Base-by-base conservation (phyloP, 106 monocot genomes). In the Acanthochlamys bracteata region DNA sequence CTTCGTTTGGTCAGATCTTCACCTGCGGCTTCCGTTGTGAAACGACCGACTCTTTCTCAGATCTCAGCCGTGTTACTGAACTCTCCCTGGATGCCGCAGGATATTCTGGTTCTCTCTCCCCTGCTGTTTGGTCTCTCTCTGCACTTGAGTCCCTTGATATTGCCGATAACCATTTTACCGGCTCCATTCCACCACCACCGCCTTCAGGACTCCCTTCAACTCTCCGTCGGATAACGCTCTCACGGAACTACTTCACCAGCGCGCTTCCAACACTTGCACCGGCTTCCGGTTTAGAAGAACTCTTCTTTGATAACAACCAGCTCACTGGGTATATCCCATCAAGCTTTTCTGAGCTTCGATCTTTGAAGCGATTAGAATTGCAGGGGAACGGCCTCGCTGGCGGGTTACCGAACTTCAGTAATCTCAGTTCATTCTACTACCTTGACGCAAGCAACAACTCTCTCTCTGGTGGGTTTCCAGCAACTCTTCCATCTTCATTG, bases 11-110 rank as follows among this genome's bases (percentile, higher is more conserved):
- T 43, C 54, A 61, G 66, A 55, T 7, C 60, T 85, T 85, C 80
- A 80, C 90, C 51, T 90, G 90, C 73, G 90, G 85, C 69, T 41
- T 90, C 58, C 90, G 82, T 63, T 90, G 90, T 73, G 74, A 72
- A 68, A 52, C 49, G 74, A 19, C 51, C 69, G 25, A 11, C 70
- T 11, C n/a, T 59, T 10, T 68, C 51, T 43, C 43, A 66, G 65
- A 64, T 76, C 49, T 66, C 66, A 55, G 59, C 56, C 82, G 77
- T 58, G 68, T 90, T 75, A 80, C 90, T 68, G 79, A 75, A 42
- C 12, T 90, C 78, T 39, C 85, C 46, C 84, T 84, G 65, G 87
- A 87, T 66, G 26, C 80, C 58, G 80, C 79, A 47, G 73, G 67
- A 54, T 87, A 87, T 72, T 75, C 83, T 20, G 85, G 80, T 66